Conservation (phyloP, 352 stramenopile species). For the Phytophthora aleatoria region DNA sequence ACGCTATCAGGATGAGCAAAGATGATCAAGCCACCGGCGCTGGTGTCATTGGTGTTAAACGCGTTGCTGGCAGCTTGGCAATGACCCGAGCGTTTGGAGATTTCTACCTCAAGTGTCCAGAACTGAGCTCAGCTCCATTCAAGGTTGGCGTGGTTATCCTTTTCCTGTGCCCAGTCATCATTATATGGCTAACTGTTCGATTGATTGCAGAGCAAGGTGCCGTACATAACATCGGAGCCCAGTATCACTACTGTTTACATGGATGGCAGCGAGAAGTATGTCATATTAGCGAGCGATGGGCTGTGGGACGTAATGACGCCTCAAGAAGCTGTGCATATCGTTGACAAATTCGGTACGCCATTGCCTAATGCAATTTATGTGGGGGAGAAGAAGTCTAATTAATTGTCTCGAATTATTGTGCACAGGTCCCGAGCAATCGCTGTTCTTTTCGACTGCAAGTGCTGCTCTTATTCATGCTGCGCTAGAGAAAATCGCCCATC, state of each 20-base stretch:
- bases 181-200: constrained; percentile 3
- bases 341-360: constrained; percentile 66
- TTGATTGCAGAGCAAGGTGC: constrained; percentile 65
- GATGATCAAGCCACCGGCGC: constrained; percentile 85
- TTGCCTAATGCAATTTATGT: neutral
- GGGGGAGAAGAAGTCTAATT: constrained; percentile 7
- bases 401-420: constrained; percentile 5
- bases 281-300: constrained; percentile 84
- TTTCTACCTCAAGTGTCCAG: constrained; percentile 93
- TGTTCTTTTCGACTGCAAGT: constrained; percentile 64
- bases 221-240: constrained; percentile 78
- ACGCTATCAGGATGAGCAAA: constrained; percentile 90
- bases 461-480: constrained; percentile 71
- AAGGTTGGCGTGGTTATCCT: constrained; percentile 53
- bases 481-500: constrained; percentile 71
- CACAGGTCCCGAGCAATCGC: constrained; percentile 47
- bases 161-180: neutral
- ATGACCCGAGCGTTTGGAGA: constrained; percentile 93
- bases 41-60: constrained; percentile 83
- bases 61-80: constrained; percentile 90
- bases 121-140: constrained; percentile 91
- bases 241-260: constrained; percentile 59
- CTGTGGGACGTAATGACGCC: constrained; percentile 81
- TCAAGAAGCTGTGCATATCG: constrained; percentile 69
- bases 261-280: constrained; percentile 58